phyloP scores from a whole-genome alignment of 495 filamentous ascomycete genomes.

The Astrothelium macrocarpum region DNA sequence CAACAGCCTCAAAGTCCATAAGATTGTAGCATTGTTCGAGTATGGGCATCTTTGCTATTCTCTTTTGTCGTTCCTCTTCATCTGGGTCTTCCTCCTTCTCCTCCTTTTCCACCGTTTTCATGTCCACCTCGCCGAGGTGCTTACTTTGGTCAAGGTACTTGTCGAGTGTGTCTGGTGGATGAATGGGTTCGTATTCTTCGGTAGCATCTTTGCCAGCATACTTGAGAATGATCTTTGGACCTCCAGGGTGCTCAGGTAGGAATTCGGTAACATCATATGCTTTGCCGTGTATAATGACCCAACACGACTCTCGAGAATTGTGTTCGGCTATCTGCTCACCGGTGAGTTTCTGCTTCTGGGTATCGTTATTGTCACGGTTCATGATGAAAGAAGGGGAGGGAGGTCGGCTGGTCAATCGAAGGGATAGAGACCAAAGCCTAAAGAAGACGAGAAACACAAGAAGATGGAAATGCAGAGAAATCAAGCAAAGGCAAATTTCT shows the following conservation, averaged over 20 bases:
- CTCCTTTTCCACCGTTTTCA: slow-evolving; percentile 69
- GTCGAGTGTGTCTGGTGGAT: slow-evolving; percentile 67
- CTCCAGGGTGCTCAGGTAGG: slow-evolving; percentile 62
- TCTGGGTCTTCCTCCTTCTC: slow-evolving; percentile 63
- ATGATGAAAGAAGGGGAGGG: slow-evolving; percentile 13
- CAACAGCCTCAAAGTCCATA: slow-evolving; percentile 90
- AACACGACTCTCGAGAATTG: slow-evolving; percentile 58
- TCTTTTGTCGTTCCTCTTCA: slow-evolving; percentile 63
- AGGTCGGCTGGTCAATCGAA: neutral
- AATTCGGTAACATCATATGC: slow-evolving; percentile 79
- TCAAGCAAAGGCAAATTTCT: neutral
- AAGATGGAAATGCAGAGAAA: neutral
- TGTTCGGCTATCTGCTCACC: slow-evolving; percentile 61
- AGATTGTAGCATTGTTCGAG: slow-evolving; percentile 90
- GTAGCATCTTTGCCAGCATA: slow-evolving; percentile 84
- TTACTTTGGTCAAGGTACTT: slow-evolving; percentile 77
- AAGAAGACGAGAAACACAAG: neutral
- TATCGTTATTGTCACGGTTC: slow-evolving; percentile 30
- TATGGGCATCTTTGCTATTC: slow-evolving; percentile 67
- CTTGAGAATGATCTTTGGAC: slow-evolving; percentile 67
- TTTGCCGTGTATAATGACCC: slow-evolving; percentile 66
- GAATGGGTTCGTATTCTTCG: slow-evolving; percentile 71
- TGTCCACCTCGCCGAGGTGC: slow-evolving; percentile 85
- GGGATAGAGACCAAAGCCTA: neutral
- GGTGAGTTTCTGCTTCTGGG: slow-evolving; percentile 37